Evolutionary conservation across 345 rosid genomes (phyloP).

Genomic region (Noccaea bulbosa): DNA sequence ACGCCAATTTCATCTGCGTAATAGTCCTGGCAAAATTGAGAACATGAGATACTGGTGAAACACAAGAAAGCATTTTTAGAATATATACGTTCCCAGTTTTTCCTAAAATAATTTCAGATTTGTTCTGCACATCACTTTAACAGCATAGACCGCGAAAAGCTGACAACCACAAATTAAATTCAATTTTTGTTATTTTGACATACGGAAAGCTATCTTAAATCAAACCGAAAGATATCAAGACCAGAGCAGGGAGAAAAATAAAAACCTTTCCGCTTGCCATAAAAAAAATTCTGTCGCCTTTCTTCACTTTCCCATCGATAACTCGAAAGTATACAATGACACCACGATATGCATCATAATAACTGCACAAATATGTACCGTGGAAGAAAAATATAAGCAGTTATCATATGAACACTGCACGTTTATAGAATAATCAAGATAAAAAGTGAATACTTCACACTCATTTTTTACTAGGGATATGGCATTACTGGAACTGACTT

Average conservation of each 20-base stretch:
- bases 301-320: constrained; percentile 88
- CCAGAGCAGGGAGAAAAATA: constrained; percentile 8
- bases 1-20: constrained; percentile 95
- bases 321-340: constrained; percentile 96
- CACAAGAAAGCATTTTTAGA: constrained; percentile 2
- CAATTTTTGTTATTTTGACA: constrained; percentile 16
- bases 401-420: not conserved
- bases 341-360: constrained; percentile 98
- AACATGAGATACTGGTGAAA: constrained; percentile 18
- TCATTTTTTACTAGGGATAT: constrained; percentile 2
- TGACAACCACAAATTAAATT: constrained; percentile 12
- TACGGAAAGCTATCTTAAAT: constrained; percentile 3
- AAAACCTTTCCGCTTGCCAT: constrained; percentile 94
- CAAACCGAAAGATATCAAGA: constrained; percentile 14
- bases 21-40: constrained; percentile 64
- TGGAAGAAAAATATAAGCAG: constrained; percentile 14
- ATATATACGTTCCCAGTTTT: not conserved
- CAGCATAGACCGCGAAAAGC: not conserved
- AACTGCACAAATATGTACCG: constrained; percentile 55
- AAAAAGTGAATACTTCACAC: not conserved
- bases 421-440: constrained; percentile 6
- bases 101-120: constrained; percentile 18
- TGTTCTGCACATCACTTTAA: not conserved
- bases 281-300: constrained; percentile 88
- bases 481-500: constrained; percentile 1